Evolutionary conservation across 805 yeast genomes (phyloP).

Genomic region (Yarrowia sp.): DNA sequence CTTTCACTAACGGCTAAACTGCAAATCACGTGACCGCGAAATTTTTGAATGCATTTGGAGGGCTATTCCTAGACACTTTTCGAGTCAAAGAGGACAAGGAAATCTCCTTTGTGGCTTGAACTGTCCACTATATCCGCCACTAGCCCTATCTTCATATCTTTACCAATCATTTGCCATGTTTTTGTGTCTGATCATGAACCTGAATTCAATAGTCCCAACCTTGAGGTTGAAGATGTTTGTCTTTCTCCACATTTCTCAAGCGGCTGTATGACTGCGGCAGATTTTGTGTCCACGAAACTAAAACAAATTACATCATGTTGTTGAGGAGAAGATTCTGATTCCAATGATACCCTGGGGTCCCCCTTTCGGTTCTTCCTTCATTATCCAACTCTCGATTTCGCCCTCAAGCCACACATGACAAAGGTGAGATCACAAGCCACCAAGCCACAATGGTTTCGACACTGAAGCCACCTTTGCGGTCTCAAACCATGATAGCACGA

Average conservation of each 20-base stretch:
- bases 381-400: not conserved
- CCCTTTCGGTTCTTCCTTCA: too few relatives aligned
- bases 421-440: constrained; percentile 12
- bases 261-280: not conserved
- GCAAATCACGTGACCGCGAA: not conserved
- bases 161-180: not conserved
- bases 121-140: not conserved
- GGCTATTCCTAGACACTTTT: too few relatives aligned
- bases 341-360: not conserved
- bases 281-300: not conserved
- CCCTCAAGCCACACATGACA: constrained; percentile 14
- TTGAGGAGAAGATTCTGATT: not conserved
- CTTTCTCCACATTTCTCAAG: not conserved
- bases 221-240: constrained; percentile 14
- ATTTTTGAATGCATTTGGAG: not conserved
- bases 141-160: not conserved
- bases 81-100: too few relatives aligned
- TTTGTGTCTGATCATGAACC: not conserved
- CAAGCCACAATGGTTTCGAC: constrained; percentile 7
- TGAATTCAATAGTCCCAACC: constrained; percentile 11
- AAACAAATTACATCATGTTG: too few relatives aligned
- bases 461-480: constrained; percentile 13
- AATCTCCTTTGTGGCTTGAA: not conserved
- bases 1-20: not conserved
- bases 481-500: constrained; percentile 5